These are phyloP conservation scores for Fusarium goolgardi DNA, from an alignment of 2,329 filamentous ascomycete genomes.

Conservation along the genomic window DNA sequence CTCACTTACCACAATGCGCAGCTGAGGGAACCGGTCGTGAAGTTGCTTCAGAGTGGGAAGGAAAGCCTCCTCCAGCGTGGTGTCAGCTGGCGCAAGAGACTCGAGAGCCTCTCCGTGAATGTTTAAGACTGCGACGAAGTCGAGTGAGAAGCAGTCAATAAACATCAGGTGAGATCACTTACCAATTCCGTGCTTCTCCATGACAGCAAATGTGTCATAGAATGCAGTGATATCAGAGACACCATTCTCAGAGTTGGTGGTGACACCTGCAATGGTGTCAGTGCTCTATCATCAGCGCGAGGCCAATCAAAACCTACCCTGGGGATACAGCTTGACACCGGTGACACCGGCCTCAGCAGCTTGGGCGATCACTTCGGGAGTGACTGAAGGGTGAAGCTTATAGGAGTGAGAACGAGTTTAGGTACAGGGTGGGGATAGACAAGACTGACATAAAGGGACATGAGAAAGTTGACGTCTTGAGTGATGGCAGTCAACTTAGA, in stretches of 20 bases:
- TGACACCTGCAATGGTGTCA: conserved; percentile 59
- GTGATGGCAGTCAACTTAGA: conserved; percentile 69
- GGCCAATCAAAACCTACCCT: conserved; percentile 47
- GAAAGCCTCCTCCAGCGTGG: conserved; percentile 68
- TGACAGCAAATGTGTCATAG: conserved; percentile 85
- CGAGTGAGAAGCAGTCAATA: not conserved
- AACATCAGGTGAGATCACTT: conserved; percentile 18
- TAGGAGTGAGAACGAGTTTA: not conserved
- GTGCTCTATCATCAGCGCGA: not conserved
- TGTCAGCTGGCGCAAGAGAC: conserved; percentile 59
- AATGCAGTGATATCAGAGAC: conserved; percentile 77
- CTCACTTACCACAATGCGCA: conserved; percentile 66
- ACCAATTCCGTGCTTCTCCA: conserved; percentile 80
- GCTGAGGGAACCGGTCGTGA: conserved; percentile 77
- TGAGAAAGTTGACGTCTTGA: conserved; percentile 74
- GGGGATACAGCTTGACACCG: conserved; percentile 78
- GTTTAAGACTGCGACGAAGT: conserved; percentile 73
- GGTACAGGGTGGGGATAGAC: not conserved
- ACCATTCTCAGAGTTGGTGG: conserved; percentile 75
- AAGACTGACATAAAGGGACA: conserved; percentile 73
- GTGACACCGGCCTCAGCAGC: conserved; percentile 78
- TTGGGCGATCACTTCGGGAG: conserved; percentile 75
- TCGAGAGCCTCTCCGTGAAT: conserved; percentile 87
- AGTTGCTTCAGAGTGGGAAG: conserved; percentile 81
- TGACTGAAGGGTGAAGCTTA: conserved; percentile 69